Conservation (phyloP, 768 basidiomycete genomes). For the Leccinum uliginosum region DNA sequence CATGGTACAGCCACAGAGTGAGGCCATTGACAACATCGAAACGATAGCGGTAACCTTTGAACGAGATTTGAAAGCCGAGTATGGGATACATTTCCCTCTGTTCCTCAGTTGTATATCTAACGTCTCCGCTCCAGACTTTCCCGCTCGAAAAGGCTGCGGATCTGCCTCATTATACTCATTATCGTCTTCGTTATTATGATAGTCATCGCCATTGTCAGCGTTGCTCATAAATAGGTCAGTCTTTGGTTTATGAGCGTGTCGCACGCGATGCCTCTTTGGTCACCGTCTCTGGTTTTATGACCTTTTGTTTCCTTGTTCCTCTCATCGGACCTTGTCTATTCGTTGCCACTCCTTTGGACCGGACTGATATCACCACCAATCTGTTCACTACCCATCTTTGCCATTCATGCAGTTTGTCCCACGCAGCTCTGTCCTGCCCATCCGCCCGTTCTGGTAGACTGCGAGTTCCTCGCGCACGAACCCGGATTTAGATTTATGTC, state of each 20-base stretch:
- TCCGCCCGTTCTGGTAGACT: constrained; percentile 92
- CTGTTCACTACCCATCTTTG: constrained; percentile 3
- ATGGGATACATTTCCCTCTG: constrained; percentile 20
- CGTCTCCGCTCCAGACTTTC: constrained; percentile 45
- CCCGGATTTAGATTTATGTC: constrained; percentile 84
- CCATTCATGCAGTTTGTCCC: constrained; percentile 46
- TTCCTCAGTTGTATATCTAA: not conserved
- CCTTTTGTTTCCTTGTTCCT: not conserved
- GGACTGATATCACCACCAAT: constrained; percentile 5
- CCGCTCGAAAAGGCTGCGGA: constrained; percentile 94
- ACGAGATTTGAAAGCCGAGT: constrained; percentile 86
- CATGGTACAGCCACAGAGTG: constrained; percentile 91
- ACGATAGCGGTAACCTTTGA: constrained; percentile 68
- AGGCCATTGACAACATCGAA: constrained; percentile 80
- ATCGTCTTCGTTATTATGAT: constrained; percentile 62
- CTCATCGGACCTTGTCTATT: constrained; percentile 4
- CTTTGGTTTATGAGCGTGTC: not conserved
- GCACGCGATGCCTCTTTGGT: not conserved
- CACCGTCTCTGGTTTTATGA: too few relatives aligned
- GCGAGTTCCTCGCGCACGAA: constrained; percentile 87
- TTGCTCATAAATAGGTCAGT: constrained; percentile 30
- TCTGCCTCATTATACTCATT: constrained; percentile 74
- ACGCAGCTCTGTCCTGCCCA: constrained; percentile 87
- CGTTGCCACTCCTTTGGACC: constrained; percentile 20
- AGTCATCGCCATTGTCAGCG: constrained; percentile 47